Base-by-base conservation (phyloP, 1,139 yeast species). In the Taphrina communis region DNA sequence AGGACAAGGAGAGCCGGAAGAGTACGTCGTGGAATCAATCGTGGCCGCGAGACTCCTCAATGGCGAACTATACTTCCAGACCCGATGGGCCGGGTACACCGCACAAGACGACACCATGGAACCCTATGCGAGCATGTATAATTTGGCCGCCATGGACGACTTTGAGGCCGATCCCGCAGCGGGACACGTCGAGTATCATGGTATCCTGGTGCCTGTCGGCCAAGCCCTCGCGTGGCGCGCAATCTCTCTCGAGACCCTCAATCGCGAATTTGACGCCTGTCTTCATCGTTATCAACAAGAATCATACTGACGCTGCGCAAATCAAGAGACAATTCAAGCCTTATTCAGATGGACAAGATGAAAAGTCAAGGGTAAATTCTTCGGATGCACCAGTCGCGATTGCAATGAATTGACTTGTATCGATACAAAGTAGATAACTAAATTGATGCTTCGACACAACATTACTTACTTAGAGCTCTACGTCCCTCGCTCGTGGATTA, bases 401-500 rank as follows among this genome's bases (percentile, higher is more conserved):
- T 6, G 48, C 48, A 25, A 25, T 25, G 31, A 25, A 25, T 25
- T 25, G 31, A 25, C 31, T 25, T 25, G 31, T 25, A 25, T 25
- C 31, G 31, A 25, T 25, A 25, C 31, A 25, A 25, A 25, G 31
- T 25, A 25, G 4, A 25, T 25, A 25, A 25, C 31, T 25, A 25
- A 25, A 25, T 25, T 25, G 31, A 25, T 25, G 31, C 31, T 4
- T 25, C 4, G 4, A 25, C 4, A 25, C 31, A 25, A 25, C 31
- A 25, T 25, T 25, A 25, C 31, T 25, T 25, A 25, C 31, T 17
- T 92, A 90, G 12, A 88, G 87, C 75, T 84, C 83, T 2, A 90
- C 90, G 62, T 93, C 80, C 71, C 83, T 80, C 21, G 88, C 85
- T 97, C 97, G 93, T 4, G 94, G 82, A 71, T 84, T 83, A 77